Evolutionary conservation across 306 rosid species (phyloP), one percentile per base, ranked within the genome.

Genomic region (Cicer cuneatum): DNA sequence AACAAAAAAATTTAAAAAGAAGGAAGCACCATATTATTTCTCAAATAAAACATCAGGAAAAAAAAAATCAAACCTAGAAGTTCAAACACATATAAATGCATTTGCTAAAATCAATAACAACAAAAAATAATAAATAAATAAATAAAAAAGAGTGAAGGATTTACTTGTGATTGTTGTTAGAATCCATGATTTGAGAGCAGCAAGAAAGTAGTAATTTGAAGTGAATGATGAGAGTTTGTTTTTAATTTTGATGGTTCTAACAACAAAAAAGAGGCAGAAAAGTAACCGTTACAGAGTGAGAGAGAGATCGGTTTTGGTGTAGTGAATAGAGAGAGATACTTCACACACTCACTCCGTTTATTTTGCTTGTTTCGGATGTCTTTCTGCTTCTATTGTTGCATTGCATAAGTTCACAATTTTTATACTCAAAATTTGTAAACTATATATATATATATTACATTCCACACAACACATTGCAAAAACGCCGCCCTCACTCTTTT

Each of bases 101-200:
- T 13, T 13, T 65, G 18, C 39, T 10, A 41, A 57, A 57, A 56
- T 29, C 38, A 43, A 35, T 11, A 9, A 5, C 0, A 9, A 12
- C 4, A 59, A 59, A 59, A 13, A 6, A 2, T 2, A 8, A 5
- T 1, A 3, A 13, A 4, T 40, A 49, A 77, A 0, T 58, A 9
- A 70, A 1, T 8, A 6, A 71, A 13, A 24, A 8, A 62, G 19
- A 71, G 12, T 74, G 69, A 71, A 59, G 77, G 70, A 75, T 81
- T 88, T 88, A 92, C 96, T 85, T 73, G 81, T 83, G 69, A 57
- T 68, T 85, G 80, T 68, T 82, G 86, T 62, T 78, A 78, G 56
- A 80, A 81, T 90, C 95, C 97, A 93, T 93, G 15, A 35, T 33
- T 70, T 47, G 16, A 72, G 72, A 58, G 69, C 21, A 58, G 15